Evolutionary conservation across 2,329 filamentous ascomycete species (phyloP).

Genomic region (Fonsecaea monophora): DNA sequence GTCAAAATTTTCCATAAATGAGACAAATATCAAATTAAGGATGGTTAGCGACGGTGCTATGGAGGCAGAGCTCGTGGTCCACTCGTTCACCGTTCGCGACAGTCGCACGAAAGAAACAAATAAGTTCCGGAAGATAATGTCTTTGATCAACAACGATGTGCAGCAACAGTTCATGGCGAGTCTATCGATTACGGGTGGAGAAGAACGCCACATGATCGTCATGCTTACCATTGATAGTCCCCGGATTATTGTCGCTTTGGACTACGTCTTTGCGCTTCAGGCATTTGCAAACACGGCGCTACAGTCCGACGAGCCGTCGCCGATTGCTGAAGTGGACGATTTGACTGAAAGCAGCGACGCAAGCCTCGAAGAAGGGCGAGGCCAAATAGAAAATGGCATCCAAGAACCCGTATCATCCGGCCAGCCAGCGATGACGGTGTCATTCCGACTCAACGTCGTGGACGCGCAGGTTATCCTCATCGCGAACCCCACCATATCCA

Average conservation of each 20-base stretch:
- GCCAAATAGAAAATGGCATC: conserved; percentile 47
- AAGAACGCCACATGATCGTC: conserved; percentile 81
- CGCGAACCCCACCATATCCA: conserved; percentile 86
- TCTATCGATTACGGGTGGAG: conserved; percentile 85
- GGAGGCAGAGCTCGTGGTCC: conserved; percentile 90
- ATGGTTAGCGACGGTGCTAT: conserved; percentile 92
- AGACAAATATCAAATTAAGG: conserved; percentile 87
- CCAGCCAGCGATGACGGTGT: conserved; percentile 68
- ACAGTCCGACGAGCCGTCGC: conserved; percentile 61
- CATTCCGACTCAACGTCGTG: conserved; percentile 91
- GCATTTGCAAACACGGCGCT: conserved; percentile 78
- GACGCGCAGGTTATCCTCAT: conserved; percentile 97
- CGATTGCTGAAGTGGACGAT: conserved; percentile 48
- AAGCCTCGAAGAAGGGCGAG: conserved; percentile 43
- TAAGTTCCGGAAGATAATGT: conserved; percentile 98
- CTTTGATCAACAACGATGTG: conserved; percentile 89
- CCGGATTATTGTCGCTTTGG: conserved; percentile 89
- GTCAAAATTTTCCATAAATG: conserved; percentile 91
- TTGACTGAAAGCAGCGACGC: conserved; percentile 56
- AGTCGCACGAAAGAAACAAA: conserved; percentile 88
- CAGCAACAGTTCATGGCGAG: conserved; percentile 98
- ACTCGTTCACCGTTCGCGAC: conserved; percentile 93
- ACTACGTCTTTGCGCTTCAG: conserved; percentile 91
- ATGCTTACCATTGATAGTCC: conserved; percentile 95
- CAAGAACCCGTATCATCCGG: conserved; percentile 48